These are phyloP conservation scores for Eleusine coracana DNA, from an alignment of 176 grass and related monocot genomes.

Conservation along the genomic window DNA sequence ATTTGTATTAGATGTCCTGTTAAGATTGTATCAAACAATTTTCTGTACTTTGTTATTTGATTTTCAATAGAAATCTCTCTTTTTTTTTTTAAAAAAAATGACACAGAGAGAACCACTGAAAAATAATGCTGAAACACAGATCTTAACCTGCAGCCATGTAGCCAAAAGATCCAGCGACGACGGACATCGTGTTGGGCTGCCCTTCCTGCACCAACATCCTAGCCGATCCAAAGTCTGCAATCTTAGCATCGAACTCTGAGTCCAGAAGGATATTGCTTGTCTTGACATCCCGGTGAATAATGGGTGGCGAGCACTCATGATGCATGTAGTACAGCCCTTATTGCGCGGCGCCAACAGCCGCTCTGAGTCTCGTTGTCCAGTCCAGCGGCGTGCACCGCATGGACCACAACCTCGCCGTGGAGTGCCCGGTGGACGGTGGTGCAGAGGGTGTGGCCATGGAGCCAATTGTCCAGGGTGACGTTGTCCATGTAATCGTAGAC, in stretches of 20 bases:
- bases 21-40: too few species aligned
- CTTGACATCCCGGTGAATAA: constrained; percentile 85
- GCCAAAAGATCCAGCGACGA: constrained; percentile 68
- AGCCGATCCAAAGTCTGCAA: constrained; percentile 83
- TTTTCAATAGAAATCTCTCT: too few species aligned
- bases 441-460: constrained; percentile 38
- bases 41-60: too few species aligned
- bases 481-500: constrained; percentile 93
- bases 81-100: too few species aligned
- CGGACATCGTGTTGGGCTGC: constrained; percentile 52
- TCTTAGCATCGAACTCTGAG: constrained; percentile 58
- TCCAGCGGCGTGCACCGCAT: constrained; percentile 35
- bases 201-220: constrained; percentile 61
- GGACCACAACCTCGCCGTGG: constrained; percentile 8
- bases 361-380: constrained; percentile 64
- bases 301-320: constrained; percentile 63
- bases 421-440: background rate
- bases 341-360: constrained; percentile 57
- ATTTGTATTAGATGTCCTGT: too few species aligned
- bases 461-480: constrained; percentile 74
- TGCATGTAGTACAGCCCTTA: constrained; percentile 82
- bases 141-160: constrained; percentile 92
- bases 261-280: constrained; percentile 84
- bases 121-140: background rate
- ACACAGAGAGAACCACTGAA: too few species aligned